Percentiles rank a stretch among this genome's conserved stretches.
Conservation (phyloP, 345 rosid species). For the Alliaria petiolata region DNA sequence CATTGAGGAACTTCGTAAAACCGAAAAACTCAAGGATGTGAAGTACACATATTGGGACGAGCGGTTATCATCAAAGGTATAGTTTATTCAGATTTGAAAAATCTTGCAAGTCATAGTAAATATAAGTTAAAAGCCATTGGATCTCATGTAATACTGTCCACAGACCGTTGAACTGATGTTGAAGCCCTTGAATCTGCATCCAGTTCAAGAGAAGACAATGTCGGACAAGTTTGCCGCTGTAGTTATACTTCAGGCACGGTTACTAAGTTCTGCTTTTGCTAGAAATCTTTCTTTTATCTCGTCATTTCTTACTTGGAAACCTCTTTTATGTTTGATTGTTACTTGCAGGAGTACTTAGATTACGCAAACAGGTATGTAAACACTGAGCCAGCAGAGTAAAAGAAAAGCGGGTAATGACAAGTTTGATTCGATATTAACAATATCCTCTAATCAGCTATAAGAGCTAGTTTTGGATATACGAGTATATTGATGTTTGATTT, state of each 20-base stretch:
- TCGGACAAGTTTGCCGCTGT: slow-evolving; percentile 85
- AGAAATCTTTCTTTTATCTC: neutral
- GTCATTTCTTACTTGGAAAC: neutral
- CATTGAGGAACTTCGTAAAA: slow-evolving; percentile 56
- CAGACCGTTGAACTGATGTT: slow-evolving; percentile 66
- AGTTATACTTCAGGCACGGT: slow-evolving; percentile 77
- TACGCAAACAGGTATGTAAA: slow-evolving; percentile 43
- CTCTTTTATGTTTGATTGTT: slow-evolving; percentile 15
- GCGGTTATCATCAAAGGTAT: slow-evolving; percentile 68
- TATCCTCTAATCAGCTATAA: neutral
- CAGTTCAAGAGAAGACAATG: slow-evolving; percentile 54
- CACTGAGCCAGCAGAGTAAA: slow-evolving; percentile 24
- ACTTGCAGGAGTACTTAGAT: slow-evolving; percentile 69
- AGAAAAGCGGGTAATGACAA: neutral
- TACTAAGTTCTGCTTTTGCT: neutral
- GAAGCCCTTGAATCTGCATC: slow-evolving; percentile 59
- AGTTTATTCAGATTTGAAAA: neutral
- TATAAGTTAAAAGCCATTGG: neutral
- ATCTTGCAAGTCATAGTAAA: neutral
- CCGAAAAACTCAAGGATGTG: slow-evolving; percentile 55
- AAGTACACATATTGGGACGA: slow-evolving; percentile 80
- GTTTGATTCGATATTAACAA: neutral
- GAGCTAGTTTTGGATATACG: no score
- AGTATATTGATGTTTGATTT: neutral
- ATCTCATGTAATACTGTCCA: neutral